Evolutionary conservation across 305 asterid genomes (phyloP).

Genomic region (Fraxinus sp.): DNA sequence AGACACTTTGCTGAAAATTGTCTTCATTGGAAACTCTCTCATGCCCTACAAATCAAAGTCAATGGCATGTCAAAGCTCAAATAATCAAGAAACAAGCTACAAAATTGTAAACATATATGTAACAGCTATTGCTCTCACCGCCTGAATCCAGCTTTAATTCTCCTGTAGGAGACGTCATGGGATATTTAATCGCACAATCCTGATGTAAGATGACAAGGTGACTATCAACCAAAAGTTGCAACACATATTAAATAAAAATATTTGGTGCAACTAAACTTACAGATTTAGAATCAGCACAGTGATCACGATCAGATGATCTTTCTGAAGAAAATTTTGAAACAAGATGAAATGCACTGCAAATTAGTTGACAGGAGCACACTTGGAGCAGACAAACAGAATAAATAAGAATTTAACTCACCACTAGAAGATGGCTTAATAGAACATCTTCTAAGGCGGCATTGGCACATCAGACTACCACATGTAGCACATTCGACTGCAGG

Average conservation of each 20-base stretch:
- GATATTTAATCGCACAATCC: slow-evolving; percentile 33
- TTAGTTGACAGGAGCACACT: neutral
- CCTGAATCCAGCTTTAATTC: slow-evolving; percentile 37
- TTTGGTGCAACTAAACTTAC: slow-evolving; percentile 37
- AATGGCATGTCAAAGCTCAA: slow-evolving; percentile 20
- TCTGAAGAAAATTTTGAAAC: slow-evolving; percentile 40
- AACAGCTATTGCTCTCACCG: slow-evolving; percentile 40
- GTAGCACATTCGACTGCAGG: slow-evolving; percentile 39
- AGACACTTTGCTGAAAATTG: neutral
- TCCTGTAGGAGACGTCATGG: slow-evolving; percentile 22
- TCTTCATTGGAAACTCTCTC: slow-evolving; percentile 40
- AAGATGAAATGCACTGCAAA: neutral
- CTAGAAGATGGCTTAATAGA: slow-evolving; percentile 35
- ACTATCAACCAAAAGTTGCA: slow-evolving; percentile 19
- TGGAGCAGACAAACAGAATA: neutral
- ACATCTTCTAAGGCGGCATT: slow-evolving; percentile 34
- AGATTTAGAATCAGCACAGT: slow-evolving; percentile 32
- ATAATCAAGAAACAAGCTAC: neutral
- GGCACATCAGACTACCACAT: slow-evolving; percentile 31
- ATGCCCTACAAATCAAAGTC: slow-evolving; percentile 37
- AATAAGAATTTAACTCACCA: slow-evolving; percentile 40
- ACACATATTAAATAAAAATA: slow-evolving; percentile 8
- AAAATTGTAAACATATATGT: neutral
- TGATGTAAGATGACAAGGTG: slow-evolving; percentile 20
- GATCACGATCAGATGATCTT: slow-evolving; percentile 27